Evolutionary conservation across 2,329 filamentous ascomycete species (phyloP).

Genomic region (Penicillium digitatum): DNA sequence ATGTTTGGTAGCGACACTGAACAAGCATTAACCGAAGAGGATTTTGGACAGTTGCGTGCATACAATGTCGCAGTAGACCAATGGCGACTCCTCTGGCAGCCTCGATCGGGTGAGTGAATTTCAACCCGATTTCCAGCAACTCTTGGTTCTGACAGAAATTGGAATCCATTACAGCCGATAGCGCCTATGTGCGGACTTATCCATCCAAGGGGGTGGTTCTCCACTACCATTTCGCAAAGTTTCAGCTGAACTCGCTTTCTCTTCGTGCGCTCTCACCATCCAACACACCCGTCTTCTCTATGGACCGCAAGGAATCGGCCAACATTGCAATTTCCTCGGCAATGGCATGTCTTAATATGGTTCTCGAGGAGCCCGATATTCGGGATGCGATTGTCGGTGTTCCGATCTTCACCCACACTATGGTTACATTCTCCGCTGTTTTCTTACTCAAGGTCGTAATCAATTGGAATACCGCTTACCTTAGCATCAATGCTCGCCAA

Average conservation of each 20-base stretch:
- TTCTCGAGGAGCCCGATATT: slow-evolving; percentile 48
- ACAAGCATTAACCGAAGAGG: slow-evolving; percentile 49
- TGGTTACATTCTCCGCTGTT: slow-evolving; percentile 47
- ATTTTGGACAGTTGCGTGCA: slow-evolving; percentile 48
- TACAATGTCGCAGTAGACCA: slow-evolving; percentile 50
- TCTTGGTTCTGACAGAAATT: slow-evolving; percentile 3
- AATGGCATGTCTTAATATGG: slow-evolving; percentile 47
- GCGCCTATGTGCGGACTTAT: slow-evolving; percentile 48
- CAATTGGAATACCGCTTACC: slow-evolving; percentile 43
- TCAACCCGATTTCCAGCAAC: not conserved
- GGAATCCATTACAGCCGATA: slow-evolving; percentile 33
- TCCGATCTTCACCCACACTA: slow-evolving; percentile 45
- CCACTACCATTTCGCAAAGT: slow-evolving; percentile 53
- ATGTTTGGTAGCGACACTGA: slow-evolving; percentile 57
- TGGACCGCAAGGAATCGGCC: slow-evolving; percentile 45
- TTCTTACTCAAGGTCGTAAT: slow-evolving; percentile 46
- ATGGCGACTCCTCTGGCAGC: slow-evolving; percentile 51
- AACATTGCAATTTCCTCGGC: slow-evolving; percentile 48
- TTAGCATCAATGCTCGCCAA: slow-evolving; percentile 39
- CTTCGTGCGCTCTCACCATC: slow-evolving; percentile 43
- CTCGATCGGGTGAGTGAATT: slow-evolving; percentile 39
- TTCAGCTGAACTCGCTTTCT: slow-evolving; percentile 49
- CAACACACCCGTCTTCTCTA: slow-evolving; percentile 41
- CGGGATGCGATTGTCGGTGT: slow-evolving; percentile 49
- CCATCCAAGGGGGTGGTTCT: slow-evolving; percentile 50